Conservation (phyloP, 2,329 filamentous ascomycete species). For the Sarocladiaceae sp. region DNA sequence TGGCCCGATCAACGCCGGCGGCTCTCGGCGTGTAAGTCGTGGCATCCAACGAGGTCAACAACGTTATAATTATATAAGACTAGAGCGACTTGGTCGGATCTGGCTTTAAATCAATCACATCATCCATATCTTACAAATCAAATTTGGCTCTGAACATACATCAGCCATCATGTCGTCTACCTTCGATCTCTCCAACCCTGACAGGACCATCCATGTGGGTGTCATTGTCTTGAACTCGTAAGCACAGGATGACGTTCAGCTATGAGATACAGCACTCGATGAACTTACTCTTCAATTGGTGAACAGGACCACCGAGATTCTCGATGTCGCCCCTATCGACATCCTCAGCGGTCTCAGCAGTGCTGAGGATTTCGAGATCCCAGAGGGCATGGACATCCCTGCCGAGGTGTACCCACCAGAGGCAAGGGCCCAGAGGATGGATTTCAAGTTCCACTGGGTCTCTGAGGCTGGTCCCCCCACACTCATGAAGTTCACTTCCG, state of each 20-base stretch:
- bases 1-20: slow-evolving; percentile 7
- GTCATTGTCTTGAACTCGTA: slow-evolving; percentile 25
- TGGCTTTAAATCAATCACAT: not conserved
- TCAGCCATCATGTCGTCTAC: slow-evolving; percentile 3
- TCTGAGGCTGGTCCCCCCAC: slow-evolving; percentile 19
- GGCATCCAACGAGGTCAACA: no score
- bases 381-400: slow-evolving; percentile 14
- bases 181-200: slow-evolving; percentile 8
- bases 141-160: not conserved
- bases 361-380: slow-evolving; percentile 14
- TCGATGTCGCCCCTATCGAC: slow-evolving; percentile 31
- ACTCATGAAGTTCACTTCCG: slow-evolving; percentile 19
- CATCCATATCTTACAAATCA: not conserved
- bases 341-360: slow-evolving; percentile 18
- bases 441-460: slow-evolving; percentile 30
- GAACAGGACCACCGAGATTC: slow-evolving; percentile 25
- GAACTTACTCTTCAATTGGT: not conserved
- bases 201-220: slow-evolving; percentile 19
- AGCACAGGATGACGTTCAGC: no score
- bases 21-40: not conserved
- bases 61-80: not conserved
- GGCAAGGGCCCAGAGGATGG: slow-evolving; percentile 14
- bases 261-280: no score
- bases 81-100: not conserved
- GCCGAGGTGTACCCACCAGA: slow-evolving; percentile 11